Conservation (phyloP, 768 basidiomycete genomes). For the Chiua virens region DNA sequence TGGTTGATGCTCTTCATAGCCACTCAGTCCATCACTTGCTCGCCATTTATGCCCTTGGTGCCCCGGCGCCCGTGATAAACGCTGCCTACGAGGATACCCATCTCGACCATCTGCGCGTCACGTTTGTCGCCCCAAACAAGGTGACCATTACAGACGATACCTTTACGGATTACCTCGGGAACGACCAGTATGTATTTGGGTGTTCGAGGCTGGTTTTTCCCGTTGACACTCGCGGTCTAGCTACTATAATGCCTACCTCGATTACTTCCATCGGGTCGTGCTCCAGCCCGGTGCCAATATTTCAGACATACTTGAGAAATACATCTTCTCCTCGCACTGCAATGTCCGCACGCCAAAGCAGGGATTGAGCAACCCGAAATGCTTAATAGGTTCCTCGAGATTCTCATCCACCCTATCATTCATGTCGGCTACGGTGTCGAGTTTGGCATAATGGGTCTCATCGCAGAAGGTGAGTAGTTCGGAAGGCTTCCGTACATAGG, state of each 20-base stretch:
- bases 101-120: conserved; percentile 36
- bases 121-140: conserved; percentile 28
- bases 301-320: conserved; percentile 54
- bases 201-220: neutral
- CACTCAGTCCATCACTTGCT: conserved; percentile 60
- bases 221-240: conserved; percentile 14
- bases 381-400: conserved; percentile 58
- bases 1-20: conserved; percentile 26
- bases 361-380: conserved; percentile 48
- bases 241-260: conserved; percentile 33
- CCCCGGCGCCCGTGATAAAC: conserved; percentile 37
- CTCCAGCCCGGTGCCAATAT: conserved; percentile 30
- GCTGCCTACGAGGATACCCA: conserved; percentile 44
- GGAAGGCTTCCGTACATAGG: neutral
- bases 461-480: conserved; percentile 58
- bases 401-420: conserved; percentile 66
- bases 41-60: conserved; percentile 63
- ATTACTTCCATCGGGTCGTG: conserved; percentile 31
- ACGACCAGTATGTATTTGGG: conserved; percentile 28
- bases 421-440: conserved; percentile 64
- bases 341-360: conserved; percentile 39
- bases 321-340: conserved; percentile 52
- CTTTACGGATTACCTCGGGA: conserved; percentile 27
- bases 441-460: conserved; percentile 59
- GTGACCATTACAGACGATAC: conserved; percentile 26